Conservation (phyloP, 1,284 basidiomycete genomes). For the Pseudomicrostroma phylloplanum region DNA sequence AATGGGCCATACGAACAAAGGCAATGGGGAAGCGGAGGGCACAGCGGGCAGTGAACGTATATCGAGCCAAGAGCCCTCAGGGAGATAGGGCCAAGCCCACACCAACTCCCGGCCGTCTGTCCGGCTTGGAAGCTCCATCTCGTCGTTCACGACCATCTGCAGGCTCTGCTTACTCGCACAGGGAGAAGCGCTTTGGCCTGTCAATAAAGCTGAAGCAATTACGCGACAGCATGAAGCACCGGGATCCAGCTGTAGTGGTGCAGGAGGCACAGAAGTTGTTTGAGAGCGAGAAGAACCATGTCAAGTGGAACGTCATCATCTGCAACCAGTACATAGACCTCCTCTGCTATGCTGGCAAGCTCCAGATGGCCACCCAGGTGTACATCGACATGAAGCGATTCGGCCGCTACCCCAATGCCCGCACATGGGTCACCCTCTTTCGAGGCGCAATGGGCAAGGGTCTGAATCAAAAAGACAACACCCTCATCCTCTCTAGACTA, state of each 20-base stretch:
- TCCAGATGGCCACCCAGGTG: background rate
- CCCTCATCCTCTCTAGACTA: background rate
- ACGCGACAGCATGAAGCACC: too few relatives aligned
- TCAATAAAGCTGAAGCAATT: background rate
- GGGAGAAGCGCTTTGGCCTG: background rate
- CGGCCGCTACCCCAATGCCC: background rate
- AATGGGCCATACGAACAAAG: background rate
- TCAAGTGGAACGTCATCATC: background rate
- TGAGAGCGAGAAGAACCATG: too few relatives aligned
- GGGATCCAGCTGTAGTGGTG: too few relatives aligned
- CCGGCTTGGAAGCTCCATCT: background rate
- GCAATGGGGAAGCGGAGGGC: background rate
- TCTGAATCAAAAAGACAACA: background rate
- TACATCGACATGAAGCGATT: conserved; percentile 1
- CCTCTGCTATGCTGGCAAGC: background rate
- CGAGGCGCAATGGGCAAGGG: background rate
- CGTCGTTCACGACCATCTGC: background rate
- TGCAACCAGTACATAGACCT: background rate
- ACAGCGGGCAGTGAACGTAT: background rate
- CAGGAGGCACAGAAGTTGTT: too few relatives aligned
- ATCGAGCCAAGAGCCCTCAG: background rate
- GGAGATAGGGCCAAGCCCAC: background rate
- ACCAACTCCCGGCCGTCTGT: background rate
- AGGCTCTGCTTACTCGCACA: background rate
- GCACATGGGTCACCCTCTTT: background rate